Evolutionary conservation across 208 protist genomes (phyloP).

Genomic region (Hexamita inflata): DNA sequence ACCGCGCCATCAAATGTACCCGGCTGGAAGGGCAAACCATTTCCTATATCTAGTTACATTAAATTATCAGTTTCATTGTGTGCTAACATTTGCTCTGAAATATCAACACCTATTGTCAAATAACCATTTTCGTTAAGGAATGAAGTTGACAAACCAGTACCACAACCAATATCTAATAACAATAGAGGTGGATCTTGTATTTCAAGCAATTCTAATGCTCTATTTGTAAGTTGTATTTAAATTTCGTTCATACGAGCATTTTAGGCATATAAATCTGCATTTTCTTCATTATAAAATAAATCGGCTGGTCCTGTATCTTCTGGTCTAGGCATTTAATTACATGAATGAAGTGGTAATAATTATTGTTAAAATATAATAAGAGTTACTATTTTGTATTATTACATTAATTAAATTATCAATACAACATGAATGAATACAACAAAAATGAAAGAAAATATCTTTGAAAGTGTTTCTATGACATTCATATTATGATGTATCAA

Average conservation of each 20-base stretch:
- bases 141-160: slow-evolving; percentile 82
- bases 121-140: slow-evolving; percentile 75
- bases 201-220: slow-evolving; percentile 83
- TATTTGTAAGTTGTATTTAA: slow-evolving; percentile 81
- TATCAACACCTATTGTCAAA: slow-evolving; percentile 60
- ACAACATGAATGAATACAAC: too few species aligned
- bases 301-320: slow-evolving; percentile 26
- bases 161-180: slow-evolving; percentile 93
- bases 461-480: too few species aligned
- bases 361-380: too few species aligned
- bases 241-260: slow-evolving; percentile 79
- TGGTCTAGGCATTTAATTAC: slow-evolving; percentile 53
- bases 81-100: slow-evolving; percentile 20
- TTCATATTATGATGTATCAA: too few species aligned
- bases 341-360: too few species aligned
- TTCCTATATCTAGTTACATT: slow-evolving; percentile 49
- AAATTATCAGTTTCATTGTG: slow-evolving; percentile 38
- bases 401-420: too few species aligned
- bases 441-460: too few species aligned
- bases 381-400: too few species aligned
- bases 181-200: slow-evolving; percentile 59
- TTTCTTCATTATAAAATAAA: slow-evolving; percentile 71
- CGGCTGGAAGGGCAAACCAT: slow-evolving; percentile 77
- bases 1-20: slow-evolving; percentile 89
- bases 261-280: slow-evolving; percentile 71